phyloP scores from a whole-genome alignment of 768 basidiomycete genomes.

The Pleurotus djamor region DNA sequence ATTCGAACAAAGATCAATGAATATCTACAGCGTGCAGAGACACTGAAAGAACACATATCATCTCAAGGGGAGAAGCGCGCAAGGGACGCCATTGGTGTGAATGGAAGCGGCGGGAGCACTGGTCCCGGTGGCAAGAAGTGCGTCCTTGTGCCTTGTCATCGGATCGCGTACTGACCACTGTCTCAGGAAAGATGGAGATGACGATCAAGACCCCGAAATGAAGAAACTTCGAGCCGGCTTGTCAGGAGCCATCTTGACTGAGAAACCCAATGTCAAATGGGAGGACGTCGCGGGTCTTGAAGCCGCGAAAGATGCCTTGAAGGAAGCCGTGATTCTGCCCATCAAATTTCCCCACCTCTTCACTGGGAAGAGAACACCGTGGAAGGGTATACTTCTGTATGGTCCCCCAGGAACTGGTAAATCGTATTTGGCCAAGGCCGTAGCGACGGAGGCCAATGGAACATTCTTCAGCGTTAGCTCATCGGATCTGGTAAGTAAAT shows the following conservation, averaged over 20 bases:
- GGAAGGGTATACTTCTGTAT: slow-evolving; percentile 94
- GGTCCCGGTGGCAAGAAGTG: slow-evolving; percentile 46
- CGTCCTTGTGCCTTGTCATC: slow-evolving; percentile 13
- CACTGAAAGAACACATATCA: slow-evolving; percentile 79
- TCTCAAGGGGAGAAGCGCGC: slow-evolving; percentile 61
- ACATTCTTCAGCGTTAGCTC: slow-evolving; percentile 98
- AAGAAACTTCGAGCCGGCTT: slow-evolving; percentile 96
- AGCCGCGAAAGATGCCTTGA: slow-evolving; percentile 91
- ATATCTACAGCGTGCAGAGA: slow-evolving; percentile 90
- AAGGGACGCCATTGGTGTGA: slow-evolving; percentile 46
- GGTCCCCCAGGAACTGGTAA: slow-evolving; percentile 99
- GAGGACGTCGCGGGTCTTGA: slow-evolving; percentile 98
- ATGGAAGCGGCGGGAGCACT: slow-evolving; percentile 38
- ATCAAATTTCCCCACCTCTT: slow-evolving; percentile 99
- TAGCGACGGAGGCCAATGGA: slow-evolving; percentile 98
- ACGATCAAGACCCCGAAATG: slow-evolving; percentile 85
- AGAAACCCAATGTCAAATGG: slow-evolving; percentile 97
- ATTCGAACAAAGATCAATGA: slow-evolving; percentile 89
- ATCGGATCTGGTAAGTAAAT: slow-evolving; percentile 95
- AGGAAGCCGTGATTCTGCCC: slow-evolving; percentile 98
- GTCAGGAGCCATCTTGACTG: slow-evolving; percentile 83
- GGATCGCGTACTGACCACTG: not conserved
- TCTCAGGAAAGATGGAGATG: slow-evolving; percentile 50
- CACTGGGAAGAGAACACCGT: slow-evolving; percentile 97
- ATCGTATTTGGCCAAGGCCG: slow-evolving; percentile 95